A percentile compares a stretch with the other conserved stretches of the same genome.
phyloP scores from a whole-genome alignment of 106 monocot genomes.

The Vanilla planifolia region DNA sequence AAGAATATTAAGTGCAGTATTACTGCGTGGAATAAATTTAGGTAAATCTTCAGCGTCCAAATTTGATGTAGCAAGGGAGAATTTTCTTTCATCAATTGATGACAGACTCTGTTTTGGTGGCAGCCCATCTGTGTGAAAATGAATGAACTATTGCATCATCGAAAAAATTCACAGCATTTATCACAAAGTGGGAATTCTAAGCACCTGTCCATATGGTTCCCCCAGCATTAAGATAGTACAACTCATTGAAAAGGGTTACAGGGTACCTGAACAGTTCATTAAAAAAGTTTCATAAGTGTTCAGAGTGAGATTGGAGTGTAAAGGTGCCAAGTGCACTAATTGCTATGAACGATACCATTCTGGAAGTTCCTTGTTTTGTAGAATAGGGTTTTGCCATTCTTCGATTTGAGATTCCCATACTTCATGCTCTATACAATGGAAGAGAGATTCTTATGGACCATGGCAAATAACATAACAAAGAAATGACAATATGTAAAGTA shows the following conservation, averaged over 20 bases:
- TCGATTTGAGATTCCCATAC: slow-evolving; percentile 87
- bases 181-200: neutral
- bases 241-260: slow-evolving; percentile 91
- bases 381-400: slow-evolving; percentile 89
- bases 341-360: slow-evolving; percentile 44
- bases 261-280: slow-evolving; percentile 59
- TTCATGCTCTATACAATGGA: slow-evolving; percentile 37
- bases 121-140: slow-evolving; percentile 63
- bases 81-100: slow-evolving; percentile 59
- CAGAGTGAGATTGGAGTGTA: too few species aligned
- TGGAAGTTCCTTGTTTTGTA: slow-evolving; percentile 76
- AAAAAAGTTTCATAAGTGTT: slow-evolving; percentile 1
- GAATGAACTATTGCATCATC: neutral
- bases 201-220: slow-evolving; percentile 97
- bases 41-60: slow-evolving; percentile 12
- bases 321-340: neutral
- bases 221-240: slow-evolving; percentile 97
- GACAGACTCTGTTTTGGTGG: slow-evolving; percentile 67
- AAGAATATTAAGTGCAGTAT: slow-evolving; percentile 52
- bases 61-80: slow-evolving; percentile 53
- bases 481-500: too few species aligned
- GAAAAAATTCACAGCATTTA: neutral
- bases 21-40: slow-evolving; percentile 12
- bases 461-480: neutral
- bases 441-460: neutral